Base-by-base conservation (phyloP, 2,329 filamentous ascomycete genomes). In the Neofusicoccum kwambonambiense region DNA sequence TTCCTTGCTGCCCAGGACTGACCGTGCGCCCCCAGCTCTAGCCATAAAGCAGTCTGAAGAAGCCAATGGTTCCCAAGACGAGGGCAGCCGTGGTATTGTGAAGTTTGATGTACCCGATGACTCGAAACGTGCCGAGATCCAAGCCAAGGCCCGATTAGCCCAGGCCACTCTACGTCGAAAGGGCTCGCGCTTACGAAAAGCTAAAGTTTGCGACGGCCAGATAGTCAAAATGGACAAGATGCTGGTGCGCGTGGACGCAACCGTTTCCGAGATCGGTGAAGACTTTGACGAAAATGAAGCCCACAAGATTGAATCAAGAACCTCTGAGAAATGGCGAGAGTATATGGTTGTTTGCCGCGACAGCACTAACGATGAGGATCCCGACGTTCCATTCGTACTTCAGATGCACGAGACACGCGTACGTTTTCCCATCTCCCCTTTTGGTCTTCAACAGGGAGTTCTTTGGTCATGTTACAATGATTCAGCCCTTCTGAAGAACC, bases 161-260 rank as follows among this genome's bases (percentile, higher is more conserved):
- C 77, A 80, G 65, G 74, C 77, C 70, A 74, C 72, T 12, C 70
- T 76, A 11, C 74, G 75, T 67, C 73, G 73, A 27, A 70, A 75
- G 17, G 71, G 72, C 1, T 72, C 71, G 13, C 74, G 69, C 31
- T 65, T 81, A 27, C 71, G 80, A 27, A 77, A 80, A 61, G 70
- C 74, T 61, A 78, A 76, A 66, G 72, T 79, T 50, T 78, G 79
- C 57, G 83, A 87, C 68, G 88, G 88, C 4, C 83, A 88, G 67
- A 85, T 90, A 60, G 78, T 90, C 65, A 89, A 89, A 74, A 87
- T 88, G 75, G 87, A 89, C 71, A 86, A 84, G 66, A 90, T 90
- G 88, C 82, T 90, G 22, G 84, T 90, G 19, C 82, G 86, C 22
- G 81, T 89, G 27, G 88, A 89, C 69, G 79, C 80, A 45, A 82